Percentiles rank a stretch among this genome's conserved stretches.
Conservation (phyloP, 306 rosid species). For the Gastrolobium bilobum region DNA sequence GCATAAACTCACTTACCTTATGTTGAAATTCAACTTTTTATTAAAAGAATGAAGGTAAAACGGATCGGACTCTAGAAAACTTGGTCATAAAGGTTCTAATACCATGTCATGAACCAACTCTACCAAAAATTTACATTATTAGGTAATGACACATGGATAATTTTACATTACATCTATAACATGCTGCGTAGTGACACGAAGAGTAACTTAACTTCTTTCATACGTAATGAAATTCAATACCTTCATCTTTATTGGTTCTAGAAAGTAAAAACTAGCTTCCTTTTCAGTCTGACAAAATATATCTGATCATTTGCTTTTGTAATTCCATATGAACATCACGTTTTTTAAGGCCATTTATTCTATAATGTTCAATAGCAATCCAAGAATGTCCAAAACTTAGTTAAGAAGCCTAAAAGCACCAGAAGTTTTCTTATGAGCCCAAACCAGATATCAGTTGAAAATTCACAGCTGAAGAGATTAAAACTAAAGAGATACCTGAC, state of each 20-base stretch:
- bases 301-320: neutral
- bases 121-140: too few relatives aligned
- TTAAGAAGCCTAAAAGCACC: conserved; percentile 17
- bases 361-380: conserved; percentile 6
- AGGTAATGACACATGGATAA: too few relatives aligned
- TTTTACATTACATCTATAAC: too few relatives aligned
- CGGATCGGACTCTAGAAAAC: too few relatives aligned
- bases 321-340: conserved; percentile 6
- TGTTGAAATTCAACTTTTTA: too few relatives aligned
- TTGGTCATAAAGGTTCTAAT: too few relatives aligned
- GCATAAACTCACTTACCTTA: too few relatives aligned
- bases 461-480: conserved; percentile 1
- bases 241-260: conserved; percentile 27
- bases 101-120: too few relatives aligned
- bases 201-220: neutral
- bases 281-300: neutral
- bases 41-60: too few relatives aligned
- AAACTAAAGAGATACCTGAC: conserved; percentile 52
- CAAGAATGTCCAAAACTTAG: conserved; percentile 7
- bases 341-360: conserved; percentile 22
- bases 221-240: neutral
- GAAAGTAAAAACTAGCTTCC: neutral
- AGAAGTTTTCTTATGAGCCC: neutral
- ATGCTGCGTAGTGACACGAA: conserved; percentile 8
- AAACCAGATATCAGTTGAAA: conserved; percentile 5